These are phyloP conservation scores for Leccinum solheimii DNA, from an alignment of 1,284 basidiomycete genomes.

Conservation along the genomic window DNA sequence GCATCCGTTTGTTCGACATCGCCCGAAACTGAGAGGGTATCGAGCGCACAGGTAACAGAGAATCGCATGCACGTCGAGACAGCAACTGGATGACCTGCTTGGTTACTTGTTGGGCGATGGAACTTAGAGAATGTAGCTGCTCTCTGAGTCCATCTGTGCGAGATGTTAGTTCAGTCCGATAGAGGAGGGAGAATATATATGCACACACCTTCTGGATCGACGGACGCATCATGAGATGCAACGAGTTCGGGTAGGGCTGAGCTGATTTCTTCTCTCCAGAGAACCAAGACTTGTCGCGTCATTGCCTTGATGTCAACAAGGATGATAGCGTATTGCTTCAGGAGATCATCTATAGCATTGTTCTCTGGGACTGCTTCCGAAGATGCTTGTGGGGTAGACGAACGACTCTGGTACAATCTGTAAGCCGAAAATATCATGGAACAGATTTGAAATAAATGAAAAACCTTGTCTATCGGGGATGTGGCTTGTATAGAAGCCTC, in stretches of 20 bases:
- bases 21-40: conserved; percentile 87
- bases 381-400: conserved; percentile 51
- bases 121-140: conserved; percentile 48
- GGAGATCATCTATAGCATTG: conserved; percentile 57
- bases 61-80: conserved; percentile 78
- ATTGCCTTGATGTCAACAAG: conserved; percentile 67
- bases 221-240: conserved; percentile 39
- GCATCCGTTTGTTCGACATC: conserved; percentile 70
- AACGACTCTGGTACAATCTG: conserved; percentile 36
- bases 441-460: too few relatives aligned
- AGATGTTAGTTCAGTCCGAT: neutral
- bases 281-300: conserved; percentile 45
- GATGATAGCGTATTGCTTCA: conserved; percentile 62
- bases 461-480: conserved; percentile 32
- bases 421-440: neutral
- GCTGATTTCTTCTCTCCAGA: conserved; percentile 71
- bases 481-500: conserved; percentile 37
- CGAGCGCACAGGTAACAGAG: conserved; percentile 82
- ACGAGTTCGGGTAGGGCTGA: conserved; percentile 49
- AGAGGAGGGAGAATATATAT: neutral
- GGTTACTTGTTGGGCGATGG: conserved; percentile 55
- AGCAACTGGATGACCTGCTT: conserved; percentile 73
- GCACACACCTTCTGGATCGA: conserved; percentile 52
- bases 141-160: conserved; percentile 58
- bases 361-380: conserved; percentile 54